These are phyloP conservation scores for Sugiyamaella novakii DNA, from an alignment of 1,139 yeast species.

Conservation along the genomic window DNA sequence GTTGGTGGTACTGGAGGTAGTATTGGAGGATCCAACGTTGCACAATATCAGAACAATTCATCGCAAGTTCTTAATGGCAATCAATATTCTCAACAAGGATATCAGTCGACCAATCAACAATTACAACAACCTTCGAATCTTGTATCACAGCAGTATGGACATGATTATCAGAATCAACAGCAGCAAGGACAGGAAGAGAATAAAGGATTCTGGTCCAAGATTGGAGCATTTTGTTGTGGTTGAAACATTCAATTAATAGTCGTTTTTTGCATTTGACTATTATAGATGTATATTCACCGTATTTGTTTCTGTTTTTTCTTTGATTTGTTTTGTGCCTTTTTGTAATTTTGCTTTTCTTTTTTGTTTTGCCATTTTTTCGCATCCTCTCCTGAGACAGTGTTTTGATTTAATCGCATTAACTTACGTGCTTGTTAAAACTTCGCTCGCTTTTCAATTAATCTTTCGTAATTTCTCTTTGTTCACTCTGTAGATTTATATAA, in stretches of 20 bases:
- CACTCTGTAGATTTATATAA: conserved; percentile 8
- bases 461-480: background rate
- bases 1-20: conserved; percentile 19
- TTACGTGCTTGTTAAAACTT: background rate
- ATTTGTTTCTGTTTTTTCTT: conserved; percentile 11
- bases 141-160: conserved; percentile 27
- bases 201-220: conserved; percentile 40
- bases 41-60: conserved; percentile 20
- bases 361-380: background rate
- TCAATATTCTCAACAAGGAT: conserved; percentile 29
- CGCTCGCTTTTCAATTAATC: background rate
- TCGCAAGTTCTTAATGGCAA: conserved; percentile 24
- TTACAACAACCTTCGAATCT: conserved; percentile 24
- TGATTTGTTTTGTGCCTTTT: conserved; percentile 10
- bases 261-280: conserved; percentile 7
- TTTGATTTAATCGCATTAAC: background rate
- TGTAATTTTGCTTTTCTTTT: background rate
- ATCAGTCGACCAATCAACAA: conserved; percentile 29
- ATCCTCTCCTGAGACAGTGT: background rate
- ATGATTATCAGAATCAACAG: conserved; percentile 27
- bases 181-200: conserved; percentile 31
- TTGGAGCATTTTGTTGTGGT: conserved; percentile 41
- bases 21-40: conserved; percentile 15
- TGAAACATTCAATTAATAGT: conserved; percentile 21
- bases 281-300: conserved; percentile 10